These are phyloP conservation scores for Yarrowia hollandica DNA, from an alignment of 805 yeast genomes.

Conservation along the genomic window DNA sequence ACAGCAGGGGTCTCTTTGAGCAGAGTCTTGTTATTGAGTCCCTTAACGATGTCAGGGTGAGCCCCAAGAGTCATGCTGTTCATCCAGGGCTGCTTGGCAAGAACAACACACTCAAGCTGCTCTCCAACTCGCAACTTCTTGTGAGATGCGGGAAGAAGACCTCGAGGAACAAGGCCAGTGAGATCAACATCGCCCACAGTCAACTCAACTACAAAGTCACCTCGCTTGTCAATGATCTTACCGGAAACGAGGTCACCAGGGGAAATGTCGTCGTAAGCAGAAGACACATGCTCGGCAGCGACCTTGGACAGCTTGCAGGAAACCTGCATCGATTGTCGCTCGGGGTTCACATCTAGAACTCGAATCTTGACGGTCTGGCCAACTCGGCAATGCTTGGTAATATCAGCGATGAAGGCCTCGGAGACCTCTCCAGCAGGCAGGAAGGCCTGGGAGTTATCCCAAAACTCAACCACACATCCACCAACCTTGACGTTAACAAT, in stretches of 20 bases:
- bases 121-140: conserved; percentile 68
- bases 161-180: conserved; percentile 48
- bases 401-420: conserved; percentile 77
- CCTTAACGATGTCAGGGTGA: conserved; percentile 66
- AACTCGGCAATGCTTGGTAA: conserved; percentile 71
- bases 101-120: conserved; percentile 53
- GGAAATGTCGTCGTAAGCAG: conserved; percentile 52
- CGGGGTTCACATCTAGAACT: conserved; percentile 57
- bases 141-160: conserved; percentile 54
- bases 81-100: conserved; percentile 64
- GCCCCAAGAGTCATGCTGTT: conserved; percentile 62
- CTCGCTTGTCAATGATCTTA: conserved; percentile 71
- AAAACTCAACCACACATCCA: conserved; percentile 84
- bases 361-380: conserved; percentile 84
- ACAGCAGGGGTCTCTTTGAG: conserved; percentile 60
- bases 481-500: conserved; percentile 66
- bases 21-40: conserved; percentile 49
- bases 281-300: conserved; percentile 49
- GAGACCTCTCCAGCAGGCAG: conserved; percentile 87
- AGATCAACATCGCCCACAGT: conserved; percentile 56
- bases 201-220: conserved; percentile 66
- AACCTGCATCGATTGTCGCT: conserved; percentile 58
- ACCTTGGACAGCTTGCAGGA: conserved; percentile 65
- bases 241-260: conserved; percentile 53
- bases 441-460: conserved; percentile 74